Evolutionary conservation across 1,284 basidiomycete genomes (phyloP), one percentile per base, ranked within the genome.

Genomic region (Nidula niveotomentosa): DNA sequence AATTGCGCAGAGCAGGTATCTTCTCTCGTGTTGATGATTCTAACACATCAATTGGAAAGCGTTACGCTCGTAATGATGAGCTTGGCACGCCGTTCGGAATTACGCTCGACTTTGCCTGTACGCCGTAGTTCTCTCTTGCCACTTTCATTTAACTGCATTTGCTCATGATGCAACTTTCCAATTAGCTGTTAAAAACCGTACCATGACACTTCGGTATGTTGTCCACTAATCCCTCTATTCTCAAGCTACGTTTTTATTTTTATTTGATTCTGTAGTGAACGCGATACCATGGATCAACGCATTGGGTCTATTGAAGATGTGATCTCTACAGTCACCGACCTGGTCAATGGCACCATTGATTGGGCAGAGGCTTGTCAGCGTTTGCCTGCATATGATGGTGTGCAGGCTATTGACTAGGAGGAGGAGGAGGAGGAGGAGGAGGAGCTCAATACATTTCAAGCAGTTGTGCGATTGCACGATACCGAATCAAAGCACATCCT

Each of bases 61-160:
- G 97, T 39, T 99, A 99, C 74, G 87, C 97, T 35, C 86, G 97
- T 59, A 99, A 98, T 76, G 96, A 99, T 76, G 97, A 99, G 76
- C 85, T 99, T 45, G 96, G 96, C 62, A 99, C 96, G 37, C 96
- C 96, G 2, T 99, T 92, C 69, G 96, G 96, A 53, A 82, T 96
- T 62, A 99, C 97, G 5, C 83, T 99, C 58, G 96, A 99, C 76
- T 99, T 99, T 79, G 96, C 96, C 30, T 96, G 94, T 93, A 71
- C 74, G 91, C 86, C 12, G 30, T 30, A 30, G 5, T 30, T 30
- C 30, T 30, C 30, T 30, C 30, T 30, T 30, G 5, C 30, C 30
- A 30, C 30, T 30, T 30, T 30, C 5, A 3, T 30, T 30, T 30
- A 6, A 30, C 30, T 30, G 30, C 30, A 30, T 30, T 30, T 30